Percentiles rank a stretch among this genome's conserved stretches.
These are phyloP conservation scores for Trichoderma lentiforme DNA, from an alignment of 2,329 filamentous ascomycete species.

Conservation along the genomic window DNA sequence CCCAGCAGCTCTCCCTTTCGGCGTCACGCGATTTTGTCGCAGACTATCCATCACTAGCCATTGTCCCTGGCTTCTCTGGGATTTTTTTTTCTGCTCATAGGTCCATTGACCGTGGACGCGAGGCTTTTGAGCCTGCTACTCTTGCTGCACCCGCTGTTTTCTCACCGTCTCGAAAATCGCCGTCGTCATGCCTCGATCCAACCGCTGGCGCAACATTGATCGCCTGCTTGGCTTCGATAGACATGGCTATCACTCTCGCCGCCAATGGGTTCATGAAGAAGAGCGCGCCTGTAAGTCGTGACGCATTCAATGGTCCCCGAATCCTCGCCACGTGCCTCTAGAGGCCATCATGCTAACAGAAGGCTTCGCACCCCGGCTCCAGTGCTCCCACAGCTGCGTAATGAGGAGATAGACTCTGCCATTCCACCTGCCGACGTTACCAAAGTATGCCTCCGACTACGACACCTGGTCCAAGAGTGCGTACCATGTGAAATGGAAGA, in stretches of 20 bases:
- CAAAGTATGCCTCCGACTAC: slow-evolving; percentile 82
- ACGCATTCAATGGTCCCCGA: not conserved
- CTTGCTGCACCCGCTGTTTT: not conserved
- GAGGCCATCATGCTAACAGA: not conserved
- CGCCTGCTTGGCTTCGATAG: slow-evolving; percentile 29
- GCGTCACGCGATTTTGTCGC: not conserved
- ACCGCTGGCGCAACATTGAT: slow-evolving; percentile 32
- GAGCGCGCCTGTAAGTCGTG: slow-evolving; percentile 42
- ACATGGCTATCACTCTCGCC: slow-evolving; percentile 25
- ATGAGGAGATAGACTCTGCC: slow-evolving; percentile 59
- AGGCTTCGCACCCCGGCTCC: not conserved
- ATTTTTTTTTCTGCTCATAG: not conserved
- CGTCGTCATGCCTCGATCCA: slow-evolving; percentile 15
- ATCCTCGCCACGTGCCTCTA: not conserved
- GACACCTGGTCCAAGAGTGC: slow-evolving; percentile 84
- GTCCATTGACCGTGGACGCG: not conserved
- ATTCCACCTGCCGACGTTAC: slow-evolving; percentile 79
- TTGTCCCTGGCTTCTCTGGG: not conserved
- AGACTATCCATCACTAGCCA: not conserved
- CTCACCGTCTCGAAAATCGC: slow-evolving; percentile 5
- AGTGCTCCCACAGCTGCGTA: slow-evolving; percentile 65
- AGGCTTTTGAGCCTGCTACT: not conserved
- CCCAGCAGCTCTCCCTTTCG: not conserved
- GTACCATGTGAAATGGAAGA: slow-evolving; percentile 88
- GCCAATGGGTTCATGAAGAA: slow-evolving; percentile 42